These are phyloP conservation scores for Ministeria vibrans DNA, from an alignment of 78 protist species.

Conservation along the genomic window DNA sequence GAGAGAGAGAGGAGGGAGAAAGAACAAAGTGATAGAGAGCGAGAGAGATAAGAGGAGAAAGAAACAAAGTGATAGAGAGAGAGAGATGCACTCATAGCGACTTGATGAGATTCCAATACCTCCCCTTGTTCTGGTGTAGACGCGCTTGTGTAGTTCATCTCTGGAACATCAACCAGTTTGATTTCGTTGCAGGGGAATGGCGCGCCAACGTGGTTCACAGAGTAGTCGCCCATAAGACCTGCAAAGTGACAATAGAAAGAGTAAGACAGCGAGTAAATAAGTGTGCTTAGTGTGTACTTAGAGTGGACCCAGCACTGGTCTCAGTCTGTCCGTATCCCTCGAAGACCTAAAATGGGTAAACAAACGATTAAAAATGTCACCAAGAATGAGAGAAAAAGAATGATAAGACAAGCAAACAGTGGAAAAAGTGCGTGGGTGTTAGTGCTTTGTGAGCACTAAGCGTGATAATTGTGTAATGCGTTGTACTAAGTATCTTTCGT, in stretches of 20 bases:
- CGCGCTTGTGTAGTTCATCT: constrained; percentile 67
- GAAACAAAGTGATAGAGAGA: neutral
- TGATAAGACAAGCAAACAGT: no score
- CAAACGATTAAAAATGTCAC: no score
- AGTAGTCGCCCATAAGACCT: neutral
- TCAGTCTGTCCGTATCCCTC: constrained; percentile 95
- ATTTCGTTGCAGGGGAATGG: constrained; percentile 50
- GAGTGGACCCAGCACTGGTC: constrained; percentile 63
- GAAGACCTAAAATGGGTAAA: no score
- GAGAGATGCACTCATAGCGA: neutral
- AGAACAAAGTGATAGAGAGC: neutral
- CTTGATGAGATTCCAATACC: neutral
- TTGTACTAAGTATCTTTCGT: no score
- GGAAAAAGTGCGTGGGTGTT: no score
- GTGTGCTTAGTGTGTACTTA: no score
- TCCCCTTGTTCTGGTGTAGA: neutral
- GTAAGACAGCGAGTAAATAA: no score
- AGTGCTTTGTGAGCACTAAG: no score
- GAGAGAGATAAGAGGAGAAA: constrained; percentile 1
- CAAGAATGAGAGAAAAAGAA: no score
- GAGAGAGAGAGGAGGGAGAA: neutral
- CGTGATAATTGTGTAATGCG: no score
- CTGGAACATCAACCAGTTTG: constrained; percentile 76
- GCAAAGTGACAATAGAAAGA: no score
- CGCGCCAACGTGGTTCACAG: constrained; percentile 52